Conservation (phyloP, 2,329 filamentous ascomycete species). For the Aureobasidium vineae region DNA sequence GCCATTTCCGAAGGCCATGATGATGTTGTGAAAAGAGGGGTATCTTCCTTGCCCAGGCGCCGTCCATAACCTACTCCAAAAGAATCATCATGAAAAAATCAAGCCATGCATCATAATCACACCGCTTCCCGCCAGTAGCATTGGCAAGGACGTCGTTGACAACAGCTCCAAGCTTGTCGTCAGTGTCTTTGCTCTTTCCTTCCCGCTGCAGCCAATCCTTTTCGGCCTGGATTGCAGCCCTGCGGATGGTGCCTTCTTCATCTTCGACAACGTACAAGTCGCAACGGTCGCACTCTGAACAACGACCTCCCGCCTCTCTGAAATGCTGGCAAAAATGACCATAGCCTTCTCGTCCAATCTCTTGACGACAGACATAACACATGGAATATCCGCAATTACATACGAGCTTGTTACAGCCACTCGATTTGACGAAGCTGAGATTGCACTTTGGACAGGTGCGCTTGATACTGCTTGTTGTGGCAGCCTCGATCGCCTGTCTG, state of each 20-base stretch:
- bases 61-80: conserved; percentile 27
- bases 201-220: conserved; percentile 48
- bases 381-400: conserved; percentile 96
- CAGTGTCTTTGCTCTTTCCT: conserved; percentile 28
- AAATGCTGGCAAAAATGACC: conserved; percentile 97
- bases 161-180: conserved; percentile 26
- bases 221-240: conserved; percentile 47
- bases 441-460: conserved; percentile 90
- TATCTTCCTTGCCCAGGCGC: conserved; percentile 16
- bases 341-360: conserved; percentile 70
- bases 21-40: neutral
- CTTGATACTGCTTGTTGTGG: conserved; percentile 91
- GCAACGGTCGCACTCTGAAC: conserved; percentile 68
- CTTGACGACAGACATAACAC: conserved; percentile 87
- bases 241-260: conserved; percentile 44
- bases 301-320: conserved; percentile 72
- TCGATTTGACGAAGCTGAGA: conserved; percentile 87
- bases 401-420: conserved; percentile 94
- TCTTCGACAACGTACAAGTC: conserved; percentile 52
- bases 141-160: conserved; percentile 34
- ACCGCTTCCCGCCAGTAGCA: conserved; percentile 15
- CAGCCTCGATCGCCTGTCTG: conserved; percentile 85
- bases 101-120: conserved; percentile 31
- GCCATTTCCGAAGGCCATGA: neutral
- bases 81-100: conserved; percentile 32